phyloP scores from a whole-genome alignment of 371 early-diverging fungal genomes.

The Mucor indicus region DNA sequence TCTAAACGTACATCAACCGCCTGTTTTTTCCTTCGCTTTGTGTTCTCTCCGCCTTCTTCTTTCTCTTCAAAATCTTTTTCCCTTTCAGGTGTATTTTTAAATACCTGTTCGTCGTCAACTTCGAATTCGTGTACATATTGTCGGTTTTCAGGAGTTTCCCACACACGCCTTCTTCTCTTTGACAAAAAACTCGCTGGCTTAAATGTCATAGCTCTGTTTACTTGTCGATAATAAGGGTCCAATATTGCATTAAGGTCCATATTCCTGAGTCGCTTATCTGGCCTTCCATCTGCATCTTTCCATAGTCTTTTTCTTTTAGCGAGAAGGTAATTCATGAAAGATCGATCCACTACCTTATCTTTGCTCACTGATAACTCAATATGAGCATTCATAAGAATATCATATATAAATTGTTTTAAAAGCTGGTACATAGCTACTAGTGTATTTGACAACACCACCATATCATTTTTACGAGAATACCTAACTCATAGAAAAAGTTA shows the following conservation, averaged over 20 bases:
- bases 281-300: background rate
- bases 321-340: conserved; percentile 2
- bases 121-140: no score
- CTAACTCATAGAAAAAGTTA: background rate
- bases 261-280: conserved; percentile 5
- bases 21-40: no score
- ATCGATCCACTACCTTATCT: conserved; percentile 1
- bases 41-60: no score
- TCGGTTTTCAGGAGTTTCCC: no score
- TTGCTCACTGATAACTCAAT: conserved; percentile 6
- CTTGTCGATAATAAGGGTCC: background rate
- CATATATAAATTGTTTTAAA: conserved; percentile 1
- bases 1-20: no score
- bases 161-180: background rate
- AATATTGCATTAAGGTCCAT: background rate
- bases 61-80: no score
- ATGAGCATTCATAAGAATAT: conserved; percentile 6
- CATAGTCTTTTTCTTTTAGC: conserved; percentile 3
- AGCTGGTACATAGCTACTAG: conserved; percentile 7
- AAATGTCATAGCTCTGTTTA: background rate
- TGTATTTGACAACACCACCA: conserved; percentile 11
- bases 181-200: conserved; percentile 5
- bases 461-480: conserved; percentile 1
- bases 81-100: no score
- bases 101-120: no score